Evolutionary conservation across 108 stramenopile species (phyloP), one percentile per base, ranked within the genome.

Genomic region (Cyclotella sp.): DNA sequence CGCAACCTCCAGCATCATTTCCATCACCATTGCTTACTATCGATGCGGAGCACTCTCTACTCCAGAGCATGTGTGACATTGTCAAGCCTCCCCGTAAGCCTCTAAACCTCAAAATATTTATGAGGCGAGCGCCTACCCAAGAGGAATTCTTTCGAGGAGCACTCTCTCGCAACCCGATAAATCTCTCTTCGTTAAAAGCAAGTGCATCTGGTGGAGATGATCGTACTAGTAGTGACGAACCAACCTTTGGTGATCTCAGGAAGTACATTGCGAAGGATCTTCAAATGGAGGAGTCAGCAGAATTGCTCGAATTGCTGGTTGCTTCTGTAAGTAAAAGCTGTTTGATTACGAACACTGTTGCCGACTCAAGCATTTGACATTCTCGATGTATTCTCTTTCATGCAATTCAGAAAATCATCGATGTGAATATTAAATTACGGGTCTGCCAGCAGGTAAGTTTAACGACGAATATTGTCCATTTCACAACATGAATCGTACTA

Each of bases 131-230:
- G 29, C 94, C 94, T 1, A 93, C 94, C 0, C 91, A 95, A 76
- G 94, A 95, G 70, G 94, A 95, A 68, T 95, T 91, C 78, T 95
- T 95, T 63, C 70, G 94, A 16, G 93, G 93, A 6, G 81, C 82
- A 41, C 84, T 93, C 9, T 86, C 85, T n/a, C 82, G 84, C 45
- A 93, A 95, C 71, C 91, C 91, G 0, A 83, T 95, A 28, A 76
- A 82, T 24, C 70, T 95, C 16, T 70, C 84, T 19, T 76, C 73
- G 42, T 54, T 93, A 41, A 70, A 63, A 21, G 49, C 70, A 55
- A 83, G 57, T 3, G 55, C 73, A 13, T 68, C 84, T n/a, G 74
- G 74, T 12, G 79, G 60, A 47, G 75, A 55, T 14, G 64, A 74
- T 21, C 72, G 61, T 16, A 26, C 34, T 6, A 34, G 52, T 26